Evolutionary conservation across 331 rosid species (phyloP).

Genomic region (Stylosanthes scabra): DNA sequence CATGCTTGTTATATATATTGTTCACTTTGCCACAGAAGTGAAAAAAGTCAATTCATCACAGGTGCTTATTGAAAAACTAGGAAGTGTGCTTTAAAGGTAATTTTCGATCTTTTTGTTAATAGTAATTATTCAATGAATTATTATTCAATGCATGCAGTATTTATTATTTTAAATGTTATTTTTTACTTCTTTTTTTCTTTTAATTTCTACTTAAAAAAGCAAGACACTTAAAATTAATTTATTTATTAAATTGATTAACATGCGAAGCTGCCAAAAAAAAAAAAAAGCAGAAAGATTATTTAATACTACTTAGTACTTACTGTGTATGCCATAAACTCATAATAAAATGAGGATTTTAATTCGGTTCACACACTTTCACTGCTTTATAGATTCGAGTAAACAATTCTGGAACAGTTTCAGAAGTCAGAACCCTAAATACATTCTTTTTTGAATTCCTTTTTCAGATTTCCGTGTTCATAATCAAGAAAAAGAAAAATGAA

Average conservation of each 20-base stretch:
- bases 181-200: too few relatives aligned
- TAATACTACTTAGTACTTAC: too few relatives aligned
- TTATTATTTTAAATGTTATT: too few relatives aligned
- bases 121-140: too few relatives aligned
- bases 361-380: slow-evolving; percentile 34
- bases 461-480: not conserved
- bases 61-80: too few relatives aligned
- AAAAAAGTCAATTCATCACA: not conserved
- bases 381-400: slow-evolving; percentile 46
- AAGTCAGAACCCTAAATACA: slow-evolving; percentile 15
- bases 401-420: slow-evolving; percentile 19
- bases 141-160: too few relatives aligned
- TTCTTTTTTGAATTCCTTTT: not conserved
- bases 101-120: too few relatives aligned
- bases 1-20: not conserved
- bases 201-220: not conserved
- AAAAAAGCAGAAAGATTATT: not conserved
- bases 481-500: not conserved
- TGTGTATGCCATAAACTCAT: too few relatives aligned
- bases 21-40: slow-evolving; percentile 7
- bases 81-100: not conserved
- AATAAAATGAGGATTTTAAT: not conserved
- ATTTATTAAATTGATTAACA: slow-evolving; percentile 31
- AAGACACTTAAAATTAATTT: not conserved
- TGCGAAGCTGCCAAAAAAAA: slow-evolving; percentile 10